Base-by-base conservation (phyloP, 2,329 filamentous ascomycete genomes). In the Apiospora hydei region DNA sequence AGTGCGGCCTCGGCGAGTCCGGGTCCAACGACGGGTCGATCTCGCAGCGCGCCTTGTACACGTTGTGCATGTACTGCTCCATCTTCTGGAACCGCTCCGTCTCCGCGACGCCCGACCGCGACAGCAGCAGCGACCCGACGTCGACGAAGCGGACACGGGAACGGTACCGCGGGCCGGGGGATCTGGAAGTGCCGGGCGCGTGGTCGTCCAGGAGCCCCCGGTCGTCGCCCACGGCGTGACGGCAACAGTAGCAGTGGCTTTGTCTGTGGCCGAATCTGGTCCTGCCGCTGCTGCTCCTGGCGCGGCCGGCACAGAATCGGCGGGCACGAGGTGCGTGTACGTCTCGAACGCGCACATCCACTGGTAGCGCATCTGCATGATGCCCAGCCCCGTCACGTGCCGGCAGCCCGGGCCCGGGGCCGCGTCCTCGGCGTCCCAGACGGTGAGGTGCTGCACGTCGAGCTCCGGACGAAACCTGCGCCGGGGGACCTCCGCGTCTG, bases 401-500 rank as follows among this genome's bases (percentile, higher is more conserved):
- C 26, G 30, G 7, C 57, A 64, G 3, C 57, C 57, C 16, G 57
- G 57, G 18, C 30, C 57, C 30, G 30, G 57, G 7, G 10, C 16
- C 30, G 21, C 18, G 5, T 64, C 30, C 57, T 18, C 57, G 18
- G 34, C 57, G 57, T 64, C 30, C 16, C 18, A 16, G 57, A 43
- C 51, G n/a, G 51, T 44, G 26, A 75, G 26, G 66, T 77, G 75
- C 41, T 76, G 70, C 41, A 74, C 64, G 41, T 77, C 75, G 14
- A 77, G 66, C 14, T 77, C 75, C 6, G 75, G 74, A 26, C 73
- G 72, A 46, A 74, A 77, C 1, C 44, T 57, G n/a, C 75, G 72
- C 53, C 73, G 73, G 3, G 75, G 75, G 24, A 76, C 73, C 8
- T 71, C 70, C 61, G 73, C 74, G 5, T 73, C 69, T 6, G 75